phyloP scores from a whole-genome alignment of 139 green algal genomes.

The Chlamydomonas schloesseri region DNA sequence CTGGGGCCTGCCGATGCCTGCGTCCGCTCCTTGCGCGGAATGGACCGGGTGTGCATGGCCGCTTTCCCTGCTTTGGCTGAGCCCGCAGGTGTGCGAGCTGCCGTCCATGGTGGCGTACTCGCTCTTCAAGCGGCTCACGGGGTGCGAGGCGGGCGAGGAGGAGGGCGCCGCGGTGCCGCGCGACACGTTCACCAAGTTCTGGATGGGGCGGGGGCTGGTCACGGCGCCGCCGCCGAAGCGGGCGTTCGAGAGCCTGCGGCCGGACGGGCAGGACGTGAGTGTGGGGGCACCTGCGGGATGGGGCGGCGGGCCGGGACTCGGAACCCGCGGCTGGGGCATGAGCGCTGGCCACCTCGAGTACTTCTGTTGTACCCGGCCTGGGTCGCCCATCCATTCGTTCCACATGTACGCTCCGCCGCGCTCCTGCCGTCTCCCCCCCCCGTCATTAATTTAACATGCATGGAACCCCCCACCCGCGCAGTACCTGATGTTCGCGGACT shows the following conservation, averaged over 20 bases:
- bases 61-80: too few species aligned
- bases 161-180: conserved; percentile 41
- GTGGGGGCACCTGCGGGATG: background rate
- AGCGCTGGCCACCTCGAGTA: too few species aligned
- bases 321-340: too few species aligned
- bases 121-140: conserved; percentile 80
- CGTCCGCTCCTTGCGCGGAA: too few species aligned
- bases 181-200: conserved; percentile 62
- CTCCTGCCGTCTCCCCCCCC: too few species aligned
- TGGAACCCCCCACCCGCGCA: conserved; percentile 15
- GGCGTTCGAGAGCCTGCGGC: conserved; percentile 67
- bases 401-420: too few species aligned
- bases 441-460: too few species aligned
- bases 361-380: too few species aligned
- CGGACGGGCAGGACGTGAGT: conserved; percentile 60
- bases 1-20: too few species aligned
- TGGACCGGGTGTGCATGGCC: too few species aligned
- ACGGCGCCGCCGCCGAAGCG: conserved; percentile 45
- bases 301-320: too few species aligned
- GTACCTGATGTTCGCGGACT: conserved; percentile 79
- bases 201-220: conserved; percentile 49
- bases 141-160: conserved; percentile 18
- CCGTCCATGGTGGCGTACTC: conserved; percentile 85
- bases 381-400: too few species aligned
- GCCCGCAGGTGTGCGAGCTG: conserved; percentile 86